Percentiles rank a stretch among this genome's conserved stretches.
Conservation (phyloP, 768 basidiomycete species). For the Pholiota microspora region DNA sequence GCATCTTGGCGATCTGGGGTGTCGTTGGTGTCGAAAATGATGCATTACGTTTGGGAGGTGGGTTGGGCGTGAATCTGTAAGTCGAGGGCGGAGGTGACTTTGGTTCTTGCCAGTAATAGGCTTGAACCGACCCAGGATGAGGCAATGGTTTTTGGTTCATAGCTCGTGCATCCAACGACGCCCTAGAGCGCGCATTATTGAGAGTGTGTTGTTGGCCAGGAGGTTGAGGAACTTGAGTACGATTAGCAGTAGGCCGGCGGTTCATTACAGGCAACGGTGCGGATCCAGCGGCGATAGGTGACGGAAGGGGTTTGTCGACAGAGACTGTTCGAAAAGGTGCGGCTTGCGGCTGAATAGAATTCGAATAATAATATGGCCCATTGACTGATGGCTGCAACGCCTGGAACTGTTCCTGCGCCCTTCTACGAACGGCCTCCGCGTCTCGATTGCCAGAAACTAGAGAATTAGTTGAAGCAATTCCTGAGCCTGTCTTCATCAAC, state of each 20-base stretch:
- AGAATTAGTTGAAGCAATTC: conserved; percentile 17
- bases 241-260: conserved; percentile 13
- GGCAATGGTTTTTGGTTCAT: conserved; percentile 20
- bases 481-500: conserved; percentile 11
- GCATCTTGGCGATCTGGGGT: conserved; percentile 10
- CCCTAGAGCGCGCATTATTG: conserved; percentile 10
- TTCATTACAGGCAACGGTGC: conserved; percentile 5
- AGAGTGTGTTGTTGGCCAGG: conserved; percentile 9
- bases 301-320: conserved; percentile 29
- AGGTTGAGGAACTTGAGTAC: conserved; percentile 13
- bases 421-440: conserved; percentile 9
- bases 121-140: conserved; percentile 16
- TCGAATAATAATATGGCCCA: background rate
- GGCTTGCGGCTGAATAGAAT: background rate
- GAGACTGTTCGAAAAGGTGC: conserved; percentile 15
- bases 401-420: conserved; percentile 8
- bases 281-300: conserved; percentile 16
- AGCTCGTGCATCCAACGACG: conserved; percentile 18
- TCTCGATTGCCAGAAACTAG: conserved; percentile 18
- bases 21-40: conserved; percentile 8
- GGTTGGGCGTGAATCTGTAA: conserved; percentile 12
- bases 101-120: conserved; percentile 10
- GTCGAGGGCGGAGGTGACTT: conserved; percentile 5
- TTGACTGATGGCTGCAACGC: background rate
- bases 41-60: conserved; percentile 17